These are phyloP conservation scores for Sechiopsis laciniata DNA, from an alignment of 306 rosid genomes.

Conservation along the genomic window DNA sequence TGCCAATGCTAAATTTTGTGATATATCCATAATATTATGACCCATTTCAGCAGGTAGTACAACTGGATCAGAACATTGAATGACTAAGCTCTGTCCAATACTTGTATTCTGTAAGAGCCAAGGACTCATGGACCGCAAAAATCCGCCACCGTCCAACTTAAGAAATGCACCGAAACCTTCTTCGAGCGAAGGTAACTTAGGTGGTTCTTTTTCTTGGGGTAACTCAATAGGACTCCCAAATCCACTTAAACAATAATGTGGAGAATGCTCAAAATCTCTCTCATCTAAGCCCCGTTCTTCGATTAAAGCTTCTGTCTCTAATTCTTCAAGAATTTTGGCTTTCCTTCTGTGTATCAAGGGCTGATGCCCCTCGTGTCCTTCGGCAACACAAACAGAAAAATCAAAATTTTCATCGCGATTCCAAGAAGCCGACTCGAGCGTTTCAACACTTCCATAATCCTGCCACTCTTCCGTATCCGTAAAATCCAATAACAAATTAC, in stretches of 20 bases:
- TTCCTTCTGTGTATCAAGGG: conserved; percentile 47
- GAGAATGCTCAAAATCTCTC: conserved; percentile 53
- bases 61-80: conserved; percentile 61
- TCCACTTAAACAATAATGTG: conserved; percentile 46
- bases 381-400: conserved; percentile 48
- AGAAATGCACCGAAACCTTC: conserved; percentile 59
- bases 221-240: conserved; percentile 87
- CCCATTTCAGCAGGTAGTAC: conserved; percentile 66
- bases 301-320: conserved; percentile 71
- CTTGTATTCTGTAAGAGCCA: conserved; percentile 49
- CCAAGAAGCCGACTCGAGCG: conserved; percentile 14
- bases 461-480: conserved; percentile 39
- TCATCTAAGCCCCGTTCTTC: conserved; percentile 70
- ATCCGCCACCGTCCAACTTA: conserved; percentile 46
- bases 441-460: conserved; percentile 19
- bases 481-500: conserved; percentile 34
- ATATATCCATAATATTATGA: conserved; percentile 51
- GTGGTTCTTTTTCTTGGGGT: conserved; percentile 43
- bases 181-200: conserved; percentile 50
- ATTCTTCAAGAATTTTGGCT: conserved; percentile 57
- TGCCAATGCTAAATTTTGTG: conserved; percentile 39
- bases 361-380: conserved; percentile 44
- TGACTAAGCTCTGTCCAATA: conserved; percentile 45
- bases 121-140: conserved; percentile 63
- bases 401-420: conserved; percentile 38